phyloP scores from a whole-genome alignment of 345 rosid species.

The Eucalyptus polyanthemos region DNA sequence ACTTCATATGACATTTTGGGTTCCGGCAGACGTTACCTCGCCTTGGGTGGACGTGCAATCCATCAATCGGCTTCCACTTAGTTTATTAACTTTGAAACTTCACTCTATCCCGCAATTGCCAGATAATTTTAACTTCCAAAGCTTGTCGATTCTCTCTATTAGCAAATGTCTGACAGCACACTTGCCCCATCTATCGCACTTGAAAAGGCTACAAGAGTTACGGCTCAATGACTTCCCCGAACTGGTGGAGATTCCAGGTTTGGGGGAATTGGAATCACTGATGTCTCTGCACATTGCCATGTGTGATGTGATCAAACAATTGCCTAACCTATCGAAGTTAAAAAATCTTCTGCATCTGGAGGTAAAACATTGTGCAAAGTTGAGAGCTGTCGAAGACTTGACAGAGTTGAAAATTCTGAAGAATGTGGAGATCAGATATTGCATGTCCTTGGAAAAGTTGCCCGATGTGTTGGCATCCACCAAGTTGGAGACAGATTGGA shows the following conservation, averaged over 20 bases:
- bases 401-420: background rate
- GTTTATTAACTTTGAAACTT: background rate
- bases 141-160: background rate
- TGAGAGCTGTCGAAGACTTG: background rate
- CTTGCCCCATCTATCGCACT: background rate
- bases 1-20: rapidly evolving
- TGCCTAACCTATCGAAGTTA: background rate
- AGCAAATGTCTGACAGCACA: rapidly evolving
- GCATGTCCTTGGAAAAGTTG: background rate
- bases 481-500: background rate
- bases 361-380: rapidly evolving
- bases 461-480: background rate
- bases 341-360: background rate
- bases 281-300: background rate
- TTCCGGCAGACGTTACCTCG: rapidly evolving
- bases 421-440: background rate
- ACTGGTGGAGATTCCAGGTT: background rate
- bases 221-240: rapidly evolving
- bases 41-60: rapidly evolving
- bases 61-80: background rate
- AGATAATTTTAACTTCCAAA: background rate
- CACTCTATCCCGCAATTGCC: background rate
- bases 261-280: background rate
- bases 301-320: background rate
- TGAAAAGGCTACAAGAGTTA: background rate